These are phyloP conservation scores for Trichosporon sp. DNA, from an alignment of 1,284 basidiomycete genomes.

Conservation along the genomic window DNA sequence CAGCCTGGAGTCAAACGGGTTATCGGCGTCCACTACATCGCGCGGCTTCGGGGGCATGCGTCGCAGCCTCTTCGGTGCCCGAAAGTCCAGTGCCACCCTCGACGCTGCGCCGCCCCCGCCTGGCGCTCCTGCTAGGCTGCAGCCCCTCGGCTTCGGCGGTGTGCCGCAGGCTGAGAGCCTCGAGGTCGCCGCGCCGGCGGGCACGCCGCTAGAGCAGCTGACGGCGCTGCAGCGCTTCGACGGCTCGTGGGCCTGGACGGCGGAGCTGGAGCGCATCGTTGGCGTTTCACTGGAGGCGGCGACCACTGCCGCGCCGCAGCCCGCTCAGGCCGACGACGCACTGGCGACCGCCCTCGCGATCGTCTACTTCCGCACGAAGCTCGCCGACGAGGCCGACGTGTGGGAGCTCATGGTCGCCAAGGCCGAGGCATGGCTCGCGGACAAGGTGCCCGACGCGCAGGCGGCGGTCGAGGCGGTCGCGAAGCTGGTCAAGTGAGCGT, in stretches of 20 bases:
- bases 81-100: no score
- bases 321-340: neutral
- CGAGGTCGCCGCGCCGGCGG: neutral
- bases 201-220: neutral
- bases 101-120: no score
- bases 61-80: no score
- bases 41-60: no score
- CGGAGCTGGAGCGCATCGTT: neutral
- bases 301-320: neutral
- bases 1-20: no score
- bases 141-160: neutral
- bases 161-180: neutral
- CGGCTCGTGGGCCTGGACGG: constrained; percentile 19
- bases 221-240: constrained; percentile 11
- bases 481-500: neutral
- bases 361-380: constrained; percentile 12
- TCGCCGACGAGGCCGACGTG: constrained; percentile 8
- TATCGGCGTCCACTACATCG: no score
- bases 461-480: neutral
- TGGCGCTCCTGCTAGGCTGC: no score
- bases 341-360: constrained; percentile 14
- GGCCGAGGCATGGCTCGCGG: constrained; percentile 15
- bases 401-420: constrained; percentile 24
- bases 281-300: neutral
- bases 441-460: neutral